phyloP scores from a whole-genome alignment of 225 moss, liverwort and hornwort genomes.

The Marchantia polymorpha region DNA sequence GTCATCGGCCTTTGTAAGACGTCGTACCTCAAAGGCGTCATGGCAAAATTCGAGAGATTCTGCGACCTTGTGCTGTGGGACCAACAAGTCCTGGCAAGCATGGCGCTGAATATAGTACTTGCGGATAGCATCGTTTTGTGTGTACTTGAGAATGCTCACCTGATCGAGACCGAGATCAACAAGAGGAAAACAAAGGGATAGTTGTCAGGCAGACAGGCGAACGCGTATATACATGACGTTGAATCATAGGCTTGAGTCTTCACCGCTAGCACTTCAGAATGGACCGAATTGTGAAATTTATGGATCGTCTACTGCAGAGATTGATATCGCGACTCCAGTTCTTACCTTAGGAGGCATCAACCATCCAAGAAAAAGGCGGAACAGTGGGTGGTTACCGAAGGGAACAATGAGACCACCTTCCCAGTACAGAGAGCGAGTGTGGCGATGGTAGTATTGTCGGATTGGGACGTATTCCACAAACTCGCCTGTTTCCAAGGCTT shows the following conservation, averaged over 20 bases:
- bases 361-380: conserved; percentile 61
- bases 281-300: too few relatives aligned
- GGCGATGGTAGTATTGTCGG: conserved; percentile 68
- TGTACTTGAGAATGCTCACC: conserved; percentile 62
- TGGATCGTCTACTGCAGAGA: too few relatives aligned
- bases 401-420: conserved; percentile 66
- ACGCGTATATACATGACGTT: neutral
- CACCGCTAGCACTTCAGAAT: neutral
- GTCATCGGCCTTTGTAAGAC: too few relatives aligned
- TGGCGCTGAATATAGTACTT: conserved; percentile 60
- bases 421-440: conserved; percentile 69
- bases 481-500: conserved; percentile 43
- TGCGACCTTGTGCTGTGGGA: conserved; percentile 53
- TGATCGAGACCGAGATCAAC: neutral
- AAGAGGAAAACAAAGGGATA: neutral
- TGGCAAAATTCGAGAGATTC: conserved; percentile 54
- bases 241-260: neutral
- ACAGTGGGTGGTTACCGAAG: conserved; percentile 60
- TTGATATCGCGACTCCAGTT: neutral
- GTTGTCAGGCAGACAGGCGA: neutral
- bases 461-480: conserved; percentile 67
- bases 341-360: conserved; percentile 63
- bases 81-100: conserved; percentile 64
- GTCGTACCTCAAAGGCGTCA: conserved; percentile 49
- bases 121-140: conserved; percentile 55